Conservation (phyloP, 371 early-diverging fungal genomes). For the Rhizopus arrhizus region DNA sequence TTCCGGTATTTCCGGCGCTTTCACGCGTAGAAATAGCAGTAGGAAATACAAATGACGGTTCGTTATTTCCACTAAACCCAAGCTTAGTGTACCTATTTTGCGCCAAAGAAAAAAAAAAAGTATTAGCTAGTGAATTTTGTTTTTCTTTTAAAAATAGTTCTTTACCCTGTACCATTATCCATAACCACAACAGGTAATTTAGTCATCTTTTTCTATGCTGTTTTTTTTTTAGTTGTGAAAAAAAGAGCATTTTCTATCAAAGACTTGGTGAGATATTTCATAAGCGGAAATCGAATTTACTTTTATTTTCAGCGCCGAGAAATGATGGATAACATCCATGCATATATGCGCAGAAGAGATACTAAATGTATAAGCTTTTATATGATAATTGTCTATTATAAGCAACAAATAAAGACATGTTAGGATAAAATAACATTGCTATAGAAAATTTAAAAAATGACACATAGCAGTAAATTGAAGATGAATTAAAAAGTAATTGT, state of each 20-base stretch:
- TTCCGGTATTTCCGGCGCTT: constrained; percentile 51
- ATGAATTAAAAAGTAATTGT: background rate
- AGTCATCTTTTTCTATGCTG: constrained; percentile 33
- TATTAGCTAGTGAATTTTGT: background rate
- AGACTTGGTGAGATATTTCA: background rate
- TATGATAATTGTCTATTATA: too few relatives aligned
- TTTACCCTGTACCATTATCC: constrained; percentile 94
- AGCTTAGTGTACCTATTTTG: constrained; percentile 90
- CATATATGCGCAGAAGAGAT: too few relatives aligned
- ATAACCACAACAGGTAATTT: constrained; percentile 83
- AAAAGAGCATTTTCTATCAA: background rate
- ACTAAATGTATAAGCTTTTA: too few relatives aligned
- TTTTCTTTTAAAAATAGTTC: background rate
- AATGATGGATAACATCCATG: too few relatives aligned
- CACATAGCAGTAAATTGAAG: background rate
- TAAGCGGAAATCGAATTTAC: background rate
- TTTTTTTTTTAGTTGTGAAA: background rate
- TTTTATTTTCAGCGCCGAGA: background rate
- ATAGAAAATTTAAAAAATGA: background rate
- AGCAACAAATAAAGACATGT: too few relatives aligned
- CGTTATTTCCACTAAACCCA: constrained; percentile 97
- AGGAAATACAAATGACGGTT: constrained; percentile 95
- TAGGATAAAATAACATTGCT: background rate
- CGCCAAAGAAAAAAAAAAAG: background rate
- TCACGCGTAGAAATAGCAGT: constrained; percentile 87